Base-by-base conservation (phyloP, 495 filamentous ascomycete species). In the Cercophora scortea region DNA sequence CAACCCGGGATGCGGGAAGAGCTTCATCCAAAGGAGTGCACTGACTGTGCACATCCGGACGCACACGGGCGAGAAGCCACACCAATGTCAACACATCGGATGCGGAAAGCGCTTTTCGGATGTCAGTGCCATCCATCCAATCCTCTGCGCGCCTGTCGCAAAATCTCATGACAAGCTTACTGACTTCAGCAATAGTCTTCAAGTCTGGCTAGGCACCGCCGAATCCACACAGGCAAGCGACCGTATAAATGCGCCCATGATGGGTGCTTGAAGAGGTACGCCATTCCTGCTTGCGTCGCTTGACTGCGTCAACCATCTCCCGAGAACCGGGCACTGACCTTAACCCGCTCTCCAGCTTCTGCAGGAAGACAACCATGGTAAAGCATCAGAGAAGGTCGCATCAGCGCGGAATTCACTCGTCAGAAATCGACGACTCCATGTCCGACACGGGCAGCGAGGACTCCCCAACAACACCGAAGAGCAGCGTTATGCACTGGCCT, bases 61-160 rank as follows among this genome's bases (percentile, higher is more conserved):
- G 18, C 89, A 95, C 61, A 95, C 88, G 3, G 88, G 89, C 46
- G 89, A 94, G 67, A 95, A 95, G 66, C 89, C 89, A 43, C 89
- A 95, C 65, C 77, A 84, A 52, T 95, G 89, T 65, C 80, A 87
- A 60, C 81, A 88, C 58, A 69, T 79, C 45, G 86, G 83, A n/a
- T 95, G 89, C 64, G 81, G 79, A 33, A 95, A 93, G 66, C 76
- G 84, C 49, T 95, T 95, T 56, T 93, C 89, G 49, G 89, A 93
- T 69, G 89, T 93, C 73, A 72, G 83, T 73, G 32, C 18, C 17
- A 17, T 32, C 18, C 13, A 41, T 45, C 32, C 34, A 8, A 43
- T 4, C 13, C 15, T 51, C 6, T 16, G 38, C 8, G 25, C 3
- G 19, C 5, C 15, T 32, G 36, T 25, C 25, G 25, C 25, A 25